These are phyloP conservation scores for Actinomucor elegans DNA, from an alignment of 371 early-diverging fungal species.

Conservation along the genomic window DNA sequence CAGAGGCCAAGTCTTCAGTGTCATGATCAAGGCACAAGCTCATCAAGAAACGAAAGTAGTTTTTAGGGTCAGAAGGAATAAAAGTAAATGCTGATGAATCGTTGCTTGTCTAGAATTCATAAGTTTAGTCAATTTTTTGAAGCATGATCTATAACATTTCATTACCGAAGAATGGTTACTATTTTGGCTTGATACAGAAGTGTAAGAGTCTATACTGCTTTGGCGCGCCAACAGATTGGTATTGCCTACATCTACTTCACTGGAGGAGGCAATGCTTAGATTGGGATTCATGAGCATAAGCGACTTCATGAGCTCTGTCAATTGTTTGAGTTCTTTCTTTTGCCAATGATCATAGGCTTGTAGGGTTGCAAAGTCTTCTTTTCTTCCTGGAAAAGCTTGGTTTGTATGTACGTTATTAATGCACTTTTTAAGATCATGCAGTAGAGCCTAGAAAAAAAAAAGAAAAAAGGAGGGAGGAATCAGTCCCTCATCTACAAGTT, in stretches of 20 bases:
- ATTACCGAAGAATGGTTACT: too few relatives aligned
- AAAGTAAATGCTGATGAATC: slow-evolving; percentile 26
- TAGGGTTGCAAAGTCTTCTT: slow-evolving; percentile 22
- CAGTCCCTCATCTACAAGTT: not conserved
- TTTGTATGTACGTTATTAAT: slow-evolving; percentile 31
- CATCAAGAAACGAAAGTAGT: slow-evolving; percentile 41
- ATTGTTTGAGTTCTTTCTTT: slow-evolving; percentile 29
- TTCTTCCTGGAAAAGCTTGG: slow-evolving; percentile 24
- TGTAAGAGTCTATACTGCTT: slow-evolving; percentile 1
- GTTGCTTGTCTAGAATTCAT: too few relatives aligned
- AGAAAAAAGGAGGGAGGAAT: not conserved
- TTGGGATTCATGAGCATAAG: slow-evolving; percentile 32
- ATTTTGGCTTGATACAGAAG: not conserved
- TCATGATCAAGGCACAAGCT: slow-evolving; percentile 44
- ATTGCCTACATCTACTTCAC: slow-evolving; percentile 18
- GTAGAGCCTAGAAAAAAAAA: slow-evolving; percentile 18
- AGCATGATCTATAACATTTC: too few relatives aligned
- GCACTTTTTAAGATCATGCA: slow-evolving; percentile 30
- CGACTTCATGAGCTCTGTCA: slow-evolving; percentile 28
- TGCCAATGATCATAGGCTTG: slow-evolving; percentile 35
- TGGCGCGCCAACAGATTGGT: slow-evolving; percentile 7
- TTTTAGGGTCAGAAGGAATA: slow-evolving; percentile 46
- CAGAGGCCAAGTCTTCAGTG: slow-evolving; percentile 19
- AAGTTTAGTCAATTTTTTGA: too few relatives aligned
- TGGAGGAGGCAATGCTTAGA: slow-evolving; percentile 10